Evolutionary conservation across 495 filamentous ascomycete genomes (phyloP), one percentile per base, ranked within the genome.

Genomic region (Xylaria palmicola): DNA sequence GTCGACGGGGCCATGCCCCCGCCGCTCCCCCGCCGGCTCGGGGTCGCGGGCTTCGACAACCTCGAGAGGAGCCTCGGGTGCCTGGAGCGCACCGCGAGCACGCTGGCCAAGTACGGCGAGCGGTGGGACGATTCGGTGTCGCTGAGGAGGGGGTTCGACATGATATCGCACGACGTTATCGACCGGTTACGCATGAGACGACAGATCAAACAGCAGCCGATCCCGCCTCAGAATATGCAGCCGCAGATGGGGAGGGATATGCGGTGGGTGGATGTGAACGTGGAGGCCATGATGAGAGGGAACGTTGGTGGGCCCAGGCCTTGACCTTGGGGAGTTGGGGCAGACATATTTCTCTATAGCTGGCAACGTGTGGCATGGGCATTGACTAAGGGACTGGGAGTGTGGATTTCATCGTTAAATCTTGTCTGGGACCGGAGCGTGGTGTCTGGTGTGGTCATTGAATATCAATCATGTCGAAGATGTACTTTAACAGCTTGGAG

Each of bases 81-180:
- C 9, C 55, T 85, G 6, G 75, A 78, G 22, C 72, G 72, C 13
- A 76, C 81, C 10, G 65, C 64, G 22, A 70, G 75, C 6, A 79
- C 78, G 5, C 65, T 85, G 13, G 70, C 73, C 20, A 74, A 72
- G 45, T 83, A 79, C 62, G 80, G 82, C 27, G 74, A 79, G 44
- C 72, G 80, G 5, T 85, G 81, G 81, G 74, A 80, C 13, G 71
- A 79, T 54, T 76, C 77, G 6, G 62, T 75, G 27, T 64, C 75
- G 9, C 68, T 83, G 0, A 70, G 69, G 49, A 64, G 68, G 39
- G 77, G 64, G 26, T 85, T 83, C 52, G 78, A 83, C 39, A 63
- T 63, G 45, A 68, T 70, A 3, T 77, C 75, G 4, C 66, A 66
- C 10, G 71, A 74, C 13, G 63, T 79, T 3, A 45, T 72, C 20